Percentiles rank a stretch among this genome's conserved stretches.
These are phyloP conservation scores for Penicillium sp. DNA, from an alignment of 2,329 filamentous ascomycete genomes.

Conservation along the genomic window DNA sequence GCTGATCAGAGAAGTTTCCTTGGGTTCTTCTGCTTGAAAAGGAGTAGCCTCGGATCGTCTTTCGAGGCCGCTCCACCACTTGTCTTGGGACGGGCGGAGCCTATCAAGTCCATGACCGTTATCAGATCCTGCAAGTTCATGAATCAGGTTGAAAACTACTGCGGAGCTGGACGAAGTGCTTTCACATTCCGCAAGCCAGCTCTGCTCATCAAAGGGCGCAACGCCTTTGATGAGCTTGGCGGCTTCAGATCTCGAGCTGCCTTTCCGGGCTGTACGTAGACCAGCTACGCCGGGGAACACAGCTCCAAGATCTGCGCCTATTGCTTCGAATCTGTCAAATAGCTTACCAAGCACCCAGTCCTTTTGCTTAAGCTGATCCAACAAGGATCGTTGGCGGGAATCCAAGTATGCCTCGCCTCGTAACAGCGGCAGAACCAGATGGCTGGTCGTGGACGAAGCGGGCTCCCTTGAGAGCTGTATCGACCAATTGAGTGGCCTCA, in stretches of 20 bases:
- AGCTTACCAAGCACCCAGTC: constrained; percentile 62
- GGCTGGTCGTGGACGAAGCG: constrained; percentile 48
- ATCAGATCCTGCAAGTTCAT: constrained; percentile 28
- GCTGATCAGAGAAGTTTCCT: neutral
- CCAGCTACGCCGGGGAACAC: constrained; percentile 61
- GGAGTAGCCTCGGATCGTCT: constrained; percentile 2
- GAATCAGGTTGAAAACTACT: constrained; percentile 32
- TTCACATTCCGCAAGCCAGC: constrained; percentile 46
- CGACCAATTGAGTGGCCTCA: constrained; percentile 58
- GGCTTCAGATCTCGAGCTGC: constrained; percentile 55
- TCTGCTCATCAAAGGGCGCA: constrained; percentile 55
- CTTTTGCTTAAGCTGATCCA: constrained; percentile 58
- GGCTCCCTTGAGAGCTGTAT: constrained; percentile 50
- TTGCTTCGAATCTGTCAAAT: constrained; percentile 61
- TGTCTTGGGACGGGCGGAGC: constrained; percentile 26
- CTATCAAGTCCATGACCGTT: constrained; percentile 10
- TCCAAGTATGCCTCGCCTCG: constrained; percentile 53
- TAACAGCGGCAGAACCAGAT: constrained; percentile 59
- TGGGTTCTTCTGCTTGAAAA: constrained; percentile 4
- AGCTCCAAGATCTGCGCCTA: constrained; percentile 58
- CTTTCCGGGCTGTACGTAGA: constrained; percentile 49
- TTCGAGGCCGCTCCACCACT: constrained; percentile 42
- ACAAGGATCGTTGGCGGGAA: constrained; percentile 53
- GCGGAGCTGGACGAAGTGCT: constrained; percentile 15
- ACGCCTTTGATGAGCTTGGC: constrained; percentile 59